Base-by-base conservation (phyloP, 345 rosid genomes). In the Melastoma malabathricum region DNA sequence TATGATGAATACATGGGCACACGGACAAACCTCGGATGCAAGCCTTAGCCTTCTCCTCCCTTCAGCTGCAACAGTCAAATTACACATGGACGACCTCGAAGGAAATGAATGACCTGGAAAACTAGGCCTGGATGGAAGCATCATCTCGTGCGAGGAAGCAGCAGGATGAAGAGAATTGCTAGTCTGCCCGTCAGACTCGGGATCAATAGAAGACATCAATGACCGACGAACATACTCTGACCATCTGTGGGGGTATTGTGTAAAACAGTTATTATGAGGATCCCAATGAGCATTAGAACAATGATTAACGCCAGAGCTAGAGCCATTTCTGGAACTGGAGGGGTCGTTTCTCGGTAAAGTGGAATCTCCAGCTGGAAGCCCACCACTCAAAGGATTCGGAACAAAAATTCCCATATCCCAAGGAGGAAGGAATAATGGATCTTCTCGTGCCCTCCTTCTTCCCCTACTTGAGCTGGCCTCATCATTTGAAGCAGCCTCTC, bases 1-100 rank as follows among this genome's bases (percentile, higher is more conserved):
- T n/a, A n/a, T n/a, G n/a, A n/a, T n/a, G n/a, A n/a, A n/a, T n/a
- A n/a, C n/a, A n/a, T n/a, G n/a, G n/a, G n/a, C n/a, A n/a, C n/a
- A n/a, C n/a, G n/a, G n/a, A 76, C 79, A 72, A 34, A 89, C 97
- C 96, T 89, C 96, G 0, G 95, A 79, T 45, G 71, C 79, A 51
- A 74, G 72, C 66, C 94, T 76, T 67, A 74, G 72, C 66, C 94
- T 76, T 67, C 78, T 65, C 66, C 94, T 72, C 64, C 89, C 97
- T 73, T 78, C 84, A 59, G 79, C 64, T 23, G 79, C 70, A 51
- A 81, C 61, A 58, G 83, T 62, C 59, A 79, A 64, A 58, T 70
- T 71, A 61, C 76, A 78, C 51, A 78, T 51, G 47, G 96, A 68
- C 59, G 85, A 63, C 67, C 97, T 86, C 51, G 79, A 75, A 63